A percentile compares a stretch with the other conserved stretches of the same genome.
These are phyloP conservation scores for Pseudogymnoascus sp. DNA, from an alignment of 2,329 filamentous ascomycete genomes.

Conservation along the genomic window DNA sequence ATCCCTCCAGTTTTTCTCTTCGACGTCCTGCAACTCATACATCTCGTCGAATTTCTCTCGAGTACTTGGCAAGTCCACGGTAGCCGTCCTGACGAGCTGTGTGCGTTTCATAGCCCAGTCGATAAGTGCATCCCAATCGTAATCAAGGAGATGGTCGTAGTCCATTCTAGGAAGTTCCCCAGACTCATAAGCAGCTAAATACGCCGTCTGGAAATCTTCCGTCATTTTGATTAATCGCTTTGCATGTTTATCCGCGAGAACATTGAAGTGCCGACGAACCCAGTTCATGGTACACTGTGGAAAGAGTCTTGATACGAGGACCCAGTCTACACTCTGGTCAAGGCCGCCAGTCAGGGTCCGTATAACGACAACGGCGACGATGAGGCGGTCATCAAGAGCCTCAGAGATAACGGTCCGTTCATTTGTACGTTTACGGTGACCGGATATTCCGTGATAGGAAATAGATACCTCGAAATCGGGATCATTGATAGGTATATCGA, in stretches of 20 bases:
- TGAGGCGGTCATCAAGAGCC: conserved; percentile 36
- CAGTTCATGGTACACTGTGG: conserved; percentile 45
- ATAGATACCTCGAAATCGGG: conserved; percentile 7
- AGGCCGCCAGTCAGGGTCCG: conserved; percentile 53
- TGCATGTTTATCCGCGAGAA: conserved; percentile 43
- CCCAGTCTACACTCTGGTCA: conserved; percentile 54
- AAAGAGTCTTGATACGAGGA: conserved; percentile 48
- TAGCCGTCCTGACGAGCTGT: conserved; percentile 12
- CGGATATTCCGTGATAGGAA: conserved; percentile 11
- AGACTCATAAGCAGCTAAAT: conserved; percentile 58
- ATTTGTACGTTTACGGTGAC: conserved; percentile 26
- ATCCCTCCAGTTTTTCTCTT: conserved; percentile 45
- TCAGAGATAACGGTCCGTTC: conserved; percentile 14
- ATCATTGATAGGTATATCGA: conserved; percentile 12
- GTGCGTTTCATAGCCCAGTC: conserved; percentile 54
- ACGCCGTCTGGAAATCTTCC: conserved; percentile 56
- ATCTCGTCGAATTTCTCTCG: conserved; percentile 38
- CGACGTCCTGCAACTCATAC: conserved; percentile 31
- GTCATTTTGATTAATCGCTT: conserved; percentile 50
- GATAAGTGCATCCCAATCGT: conserved; percentile 62
- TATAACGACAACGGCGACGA: conserved; percentile 52
- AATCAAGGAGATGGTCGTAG: conserved; percentile 54
- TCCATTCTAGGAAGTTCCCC: conserved; percentile 55
- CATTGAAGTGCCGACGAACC: conserved; percentile 50
- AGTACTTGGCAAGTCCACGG: conserved; percentile 41